Conservation (phyloP, 441 rosid species). For the Syzygium syzygioides region DNA sequence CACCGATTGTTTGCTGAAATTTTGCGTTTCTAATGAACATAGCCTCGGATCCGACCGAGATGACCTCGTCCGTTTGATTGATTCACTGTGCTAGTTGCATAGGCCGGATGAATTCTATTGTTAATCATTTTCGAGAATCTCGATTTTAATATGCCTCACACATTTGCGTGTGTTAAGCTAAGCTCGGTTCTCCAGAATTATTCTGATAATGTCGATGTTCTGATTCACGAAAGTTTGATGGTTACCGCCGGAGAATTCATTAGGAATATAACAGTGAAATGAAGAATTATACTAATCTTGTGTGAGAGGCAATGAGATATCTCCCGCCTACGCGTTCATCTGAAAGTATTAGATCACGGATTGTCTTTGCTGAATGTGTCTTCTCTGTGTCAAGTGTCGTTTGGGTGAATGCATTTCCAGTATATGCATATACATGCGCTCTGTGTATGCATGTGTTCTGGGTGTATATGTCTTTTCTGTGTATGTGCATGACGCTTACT, state of each 20-base stretch:
- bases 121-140: no score
- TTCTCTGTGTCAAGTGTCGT: not conserved
- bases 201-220: not conserved
- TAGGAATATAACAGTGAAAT: no score
- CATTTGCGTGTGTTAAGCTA: not conserved
- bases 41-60: no score
- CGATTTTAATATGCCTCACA: not conserved
- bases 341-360: not conserved
- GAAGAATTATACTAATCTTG: not conserved
- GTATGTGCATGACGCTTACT: not conserved
- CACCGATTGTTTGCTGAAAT: no score
- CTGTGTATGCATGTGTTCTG: not conserved
- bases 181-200: not conserved
- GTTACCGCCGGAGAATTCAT: no score
- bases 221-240: not conserved
- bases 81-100: no score
- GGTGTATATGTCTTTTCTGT: not conserved
- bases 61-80: no score
- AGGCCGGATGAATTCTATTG: no score
- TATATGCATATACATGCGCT: no score
- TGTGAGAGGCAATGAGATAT: not conserved
- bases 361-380: not conserved
- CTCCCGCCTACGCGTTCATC: not conserved
- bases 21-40: no score
- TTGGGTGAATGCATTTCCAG: not conserved